Conservation (phyloP, 495 filamentous ascomycete species). For the Penicillium paxilli region DNA sequence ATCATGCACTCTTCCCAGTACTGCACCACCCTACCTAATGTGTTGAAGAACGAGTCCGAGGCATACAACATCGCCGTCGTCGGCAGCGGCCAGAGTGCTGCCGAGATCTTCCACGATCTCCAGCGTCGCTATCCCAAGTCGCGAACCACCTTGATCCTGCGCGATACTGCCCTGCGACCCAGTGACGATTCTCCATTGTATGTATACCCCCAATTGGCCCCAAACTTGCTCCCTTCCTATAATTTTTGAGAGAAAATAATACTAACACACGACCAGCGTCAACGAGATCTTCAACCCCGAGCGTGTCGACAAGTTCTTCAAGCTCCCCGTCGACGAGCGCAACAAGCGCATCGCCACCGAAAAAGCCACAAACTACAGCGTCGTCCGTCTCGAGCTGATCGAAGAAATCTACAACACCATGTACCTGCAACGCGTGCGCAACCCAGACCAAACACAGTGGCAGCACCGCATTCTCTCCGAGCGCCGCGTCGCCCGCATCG, state of each 20-base stretch:
- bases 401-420: slow-evolving; percentile 81
- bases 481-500: slow-evolving; percentile 59
- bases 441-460: slow-evolving; percentile 70
- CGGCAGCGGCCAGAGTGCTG: slow-evolving; percentile 88
- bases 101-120: slow-evolving; percentile 92
- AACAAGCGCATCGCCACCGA: slow-evolving; percentile 61
- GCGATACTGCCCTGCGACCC: slow-evolving; percentile 75
- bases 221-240: too few relatives aligned
- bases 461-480: slow-evolving; percentile 73
- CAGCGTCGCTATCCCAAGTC: slow-evolving; percentile 80
- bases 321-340: slow-evolving; percentile 60
- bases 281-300: slow-evolving; percentile 95
- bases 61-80: slow-evolving; percentile 78
- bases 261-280: slow-evolving; percentile 58
- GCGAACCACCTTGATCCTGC: slow-evolving; percentile 73
- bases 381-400: slow-evolving; percentile 83
- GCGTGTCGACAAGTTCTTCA: slow-evolving; percentile 72
- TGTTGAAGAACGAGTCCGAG: slow-evolving; percentile 56
- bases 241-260: not conserved
- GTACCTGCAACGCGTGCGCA: slow-evolving; percentile 78
- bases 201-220: too few relatives aligned
- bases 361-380: slow-evolving; percentile 87
- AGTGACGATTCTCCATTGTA: slow-evolving; percentile 97
- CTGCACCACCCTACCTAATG: slow-evolving; percentile 56
- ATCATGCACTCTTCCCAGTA: slow-evolving; percentile 93